Base-by-base conservation (phyloP, 495 filamentous ascomycete species). In the Podospora anserina region DNA sequence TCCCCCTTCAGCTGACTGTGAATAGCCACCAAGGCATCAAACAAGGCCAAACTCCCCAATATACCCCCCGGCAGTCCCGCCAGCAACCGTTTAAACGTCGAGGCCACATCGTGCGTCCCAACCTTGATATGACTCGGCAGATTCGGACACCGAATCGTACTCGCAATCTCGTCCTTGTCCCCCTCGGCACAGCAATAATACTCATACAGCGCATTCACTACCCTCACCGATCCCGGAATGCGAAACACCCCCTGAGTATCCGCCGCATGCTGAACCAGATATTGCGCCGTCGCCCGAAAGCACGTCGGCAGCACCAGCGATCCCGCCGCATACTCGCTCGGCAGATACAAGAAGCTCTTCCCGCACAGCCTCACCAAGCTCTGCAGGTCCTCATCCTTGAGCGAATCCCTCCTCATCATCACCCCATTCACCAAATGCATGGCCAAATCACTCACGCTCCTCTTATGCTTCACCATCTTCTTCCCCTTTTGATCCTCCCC, bases 301-400 rank as follows among this genome's bases (percentile, higher is more conserved):
- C 90, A 93, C 5, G 89, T 90, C 6, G 92, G 92, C 13, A 95
- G 79, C 19, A 85, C 79, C 64, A 93, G 79, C 26, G 86, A 84
- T 4, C 83, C 81, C 7, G 91, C 86, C 18, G 89, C 82, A 72
- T 92, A 88, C 59, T 90, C 87, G 0, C 78, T 71, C 0, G 90
- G 90, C n/a, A 93, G 81, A 39, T 84, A 85, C 49, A 95, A 78
- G 54, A 86, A 80, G 73, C 88, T 89, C 75, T 88, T 86, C 20
- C 92, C 91, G 60, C 91, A 91, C 55, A 95, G 78, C n/a, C 89
- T 85, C 65, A 91, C 85, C 28, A 94, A 78, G 64, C 82, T 85
- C 69, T 89, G 85, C 30, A 94, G 69, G 53, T 85, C 82, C 71
- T 85, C 86, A 59, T 86, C 87, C 72, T 85, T 87, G 64, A 92